Conservation (phyloP, 257 asterid species). For the Salvia rosmarinus region DNA sequence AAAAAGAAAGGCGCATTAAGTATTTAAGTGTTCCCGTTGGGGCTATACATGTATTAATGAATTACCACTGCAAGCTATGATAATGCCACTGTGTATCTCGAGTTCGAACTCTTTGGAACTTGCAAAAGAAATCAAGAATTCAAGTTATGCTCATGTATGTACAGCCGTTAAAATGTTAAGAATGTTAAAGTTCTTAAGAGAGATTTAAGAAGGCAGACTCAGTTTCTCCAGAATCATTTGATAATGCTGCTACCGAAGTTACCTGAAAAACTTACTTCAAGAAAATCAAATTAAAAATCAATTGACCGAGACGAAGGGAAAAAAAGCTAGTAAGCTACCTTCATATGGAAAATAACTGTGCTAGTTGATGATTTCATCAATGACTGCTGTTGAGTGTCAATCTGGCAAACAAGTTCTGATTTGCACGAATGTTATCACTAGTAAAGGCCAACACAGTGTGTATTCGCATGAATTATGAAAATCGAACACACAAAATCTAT, state of each 20-base stretch:
- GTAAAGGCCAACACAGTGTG: slow-evolving; percentile 51
- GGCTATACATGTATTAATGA: background rate
- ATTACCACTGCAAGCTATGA: background rate
- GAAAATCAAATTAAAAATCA: slow-evolving; percentile 1
- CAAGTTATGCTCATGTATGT: background rate
- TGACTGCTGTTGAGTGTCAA: slow-evolving; percentile 35
- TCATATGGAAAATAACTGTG: slow-evolving; percentile 15
- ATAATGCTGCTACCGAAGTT: slow-evolving; percentile 23
- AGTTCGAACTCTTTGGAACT: background rate
- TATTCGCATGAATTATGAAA: background rate
- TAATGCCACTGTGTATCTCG: background rate
- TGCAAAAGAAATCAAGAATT: background rate
- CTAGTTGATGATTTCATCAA: slow-evolving; percentile 35
- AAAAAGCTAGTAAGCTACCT: slow-evolving; percentile 45
- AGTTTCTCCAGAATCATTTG: slow-evolving; percentile 18
- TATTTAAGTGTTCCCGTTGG: no score
- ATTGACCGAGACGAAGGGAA: background rate
- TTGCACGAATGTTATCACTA: slow-evolving; percentile 52
- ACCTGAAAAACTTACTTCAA: slow-evolving; percentile 30
- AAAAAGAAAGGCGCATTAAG: no score
- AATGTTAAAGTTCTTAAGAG: background rate
- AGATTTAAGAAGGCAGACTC: background rate
- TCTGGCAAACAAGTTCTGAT: slow-evolving; percentile 59
- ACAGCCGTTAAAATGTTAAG: background rate
- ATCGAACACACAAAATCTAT: slow-evolving; percentile 13